Base-by-base conservation (phyloP, 192 early-diverging fungal genomes). In the Linderina pennispora region DNA sequence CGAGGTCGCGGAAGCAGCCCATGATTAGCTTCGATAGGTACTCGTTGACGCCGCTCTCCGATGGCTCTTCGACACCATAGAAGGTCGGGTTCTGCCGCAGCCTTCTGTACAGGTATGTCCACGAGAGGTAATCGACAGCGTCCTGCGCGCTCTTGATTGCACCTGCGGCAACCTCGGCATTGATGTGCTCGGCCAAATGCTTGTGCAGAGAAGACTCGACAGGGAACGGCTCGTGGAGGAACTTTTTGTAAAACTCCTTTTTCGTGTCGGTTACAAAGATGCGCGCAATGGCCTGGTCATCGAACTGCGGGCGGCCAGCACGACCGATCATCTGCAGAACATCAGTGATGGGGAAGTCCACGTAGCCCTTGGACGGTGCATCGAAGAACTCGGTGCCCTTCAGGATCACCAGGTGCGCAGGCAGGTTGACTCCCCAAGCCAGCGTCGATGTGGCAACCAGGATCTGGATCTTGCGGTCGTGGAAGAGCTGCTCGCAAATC, bases 301-400 rank as follows among this genome's bases (percentile, higher is more conserved):
- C 97, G 48, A 92, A 98, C 71, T 97, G 93, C 8, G 92, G 94
- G 34, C 97, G 82, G 16, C 82, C 94, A 5, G 97, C 97, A 48
- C 94, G 86, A 15, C 94, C 97, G 82, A 99, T 92, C 94, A 98
- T 99, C 66, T 98, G 97, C 35, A 98, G 67, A 6, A 99, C 88
- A 62, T 99, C 94, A 7, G 97, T 97, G 45, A 98, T 92, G 0
- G 94, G 94, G 50, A 90, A 92, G 52, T 99, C 97, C 8, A 94
- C 91, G 57, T 98, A 99, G 0, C 86, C 83, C 14, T 82, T 77
- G 11, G 80, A 75, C 54, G 89, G 91, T 37, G 89, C 90, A 55
- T 99, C 94, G 58, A 85, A 99, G 46, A 78, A 98, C 68, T 99
- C 94, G 0, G 97, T 99, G 14, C 97, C 97, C 65, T 97, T 98